These are phyloP conservation scores for Emiliania huxleyi DNA, from an alignment of 78 protist genomes.

Conservation along the genomic window DNA sequence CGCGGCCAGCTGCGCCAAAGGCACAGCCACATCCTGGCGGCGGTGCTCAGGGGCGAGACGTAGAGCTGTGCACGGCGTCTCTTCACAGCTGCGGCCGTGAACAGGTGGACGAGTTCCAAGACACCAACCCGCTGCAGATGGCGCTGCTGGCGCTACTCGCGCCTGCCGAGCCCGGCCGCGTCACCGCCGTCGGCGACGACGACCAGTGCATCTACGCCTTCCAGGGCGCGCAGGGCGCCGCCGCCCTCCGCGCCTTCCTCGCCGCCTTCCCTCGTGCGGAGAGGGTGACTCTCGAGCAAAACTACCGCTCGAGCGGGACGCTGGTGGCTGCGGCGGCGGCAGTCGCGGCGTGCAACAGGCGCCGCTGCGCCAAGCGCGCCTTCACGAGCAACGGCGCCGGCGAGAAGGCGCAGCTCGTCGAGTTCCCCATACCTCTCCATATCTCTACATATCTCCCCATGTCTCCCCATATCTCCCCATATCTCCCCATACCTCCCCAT, in stretches of 20 bases:
- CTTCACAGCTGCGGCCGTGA: too few relatives aligned
- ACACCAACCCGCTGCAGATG: conserved; percentile 27
- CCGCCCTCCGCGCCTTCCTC: background rate
- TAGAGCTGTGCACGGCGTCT: too few relatives aligned
- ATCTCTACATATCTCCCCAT: too few relatives aligned
- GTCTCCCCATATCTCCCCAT: too few relatives aligned
- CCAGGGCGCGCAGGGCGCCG: background rate
- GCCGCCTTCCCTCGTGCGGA: background rate
- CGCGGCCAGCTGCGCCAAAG: background rate
- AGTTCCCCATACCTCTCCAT: background rate
- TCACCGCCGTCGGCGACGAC: conserved; percentile 55
- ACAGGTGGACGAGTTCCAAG: conserved; percentile 62
- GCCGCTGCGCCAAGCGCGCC: background rate
- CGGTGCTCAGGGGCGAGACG: too few relatives aligned
- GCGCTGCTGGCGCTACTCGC: background rate
- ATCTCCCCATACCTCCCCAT: too few relatives aligned
- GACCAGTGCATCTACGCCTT: conserved; percentile 43
- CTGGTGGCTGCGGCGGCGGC: background rate
- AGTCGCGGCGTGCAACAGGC: background rate
- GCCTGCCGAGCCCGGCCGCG: background rate
- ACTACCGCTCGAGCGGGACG: background rate
- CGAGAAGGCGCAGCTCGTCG: background rate
- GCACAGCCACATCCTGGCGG: conserved; percentile 1
- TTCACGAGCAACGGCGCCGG: background rate
- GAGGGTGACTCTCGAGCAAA: background rate